These are phyloP conservation scores for Cyberlindnera saturnus DNA, from an alignment of 805 yeast genomes.

Conservation along the genomic window DNA sequence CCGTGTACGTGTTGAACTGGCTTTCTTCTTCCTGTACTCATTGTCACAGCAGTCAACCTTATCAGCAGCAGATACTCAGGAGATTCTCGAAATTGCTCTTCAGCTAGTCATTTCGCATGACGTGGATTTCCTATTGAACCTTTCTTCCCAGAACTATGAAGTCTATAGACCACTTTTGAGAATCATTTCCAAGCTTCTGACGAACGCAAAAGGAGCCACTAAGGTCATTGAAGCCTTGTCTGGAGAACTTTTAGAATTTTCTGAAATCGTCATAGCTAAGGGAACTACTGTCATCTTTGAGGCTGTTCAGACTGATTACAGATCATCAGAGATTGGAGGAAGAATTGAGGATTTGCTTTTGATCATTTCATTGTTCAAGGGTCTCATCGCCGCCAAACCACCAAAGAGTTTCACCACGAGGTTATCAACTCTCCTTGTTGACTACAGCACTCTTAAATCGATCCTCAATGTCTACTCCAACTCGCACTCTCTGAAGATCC, in stretches of 20 bases:
- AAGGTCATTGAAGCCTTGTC: conserved; percentile 41
- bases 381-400: conserved; percentile 44
- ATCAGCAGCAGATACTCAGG: conserved; percentile 12
- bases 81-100: conserved; percentile 28
- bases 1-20: conserved; percentile 62
- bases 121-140: conserved; percentile 39
- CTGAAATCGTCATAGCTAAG: conserved; percentile 57
- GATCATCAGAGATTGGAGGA: conserved; percentile 31
- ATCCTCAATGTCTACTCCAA: conserved; percentile 61
- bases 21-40: conserved; percentile 35
- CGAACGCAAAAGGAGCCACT: conserved; percentile 35
- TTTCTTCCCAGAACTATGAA: conserved; percentile 33
- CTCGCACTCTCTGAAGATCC: conserved; percentile 53
- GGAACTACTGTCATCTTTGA: conserved; percentile 58
- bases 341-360: conserved; percentile 61
- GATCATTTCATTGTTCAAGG: conserved; percentile 57
- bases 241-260: conserved; percentile 48
- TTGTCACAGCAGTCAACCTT: conserved; percentile 10
- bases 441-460: conserved; percentile 55
- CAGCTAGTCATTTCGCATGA: conserved; percentile 44
- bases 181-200: conserved; percentile 44
- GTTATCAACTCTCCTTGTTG: conserved; percentile 46
- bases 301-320: conserved; percentile 51
- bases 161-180: conserved; percentile 58
- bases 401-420: conserved; percentile 41